Conservation (phyloP, 225 moss, liverwort and hornwort species). For the Physcomitrellopsis africana region DNA sequence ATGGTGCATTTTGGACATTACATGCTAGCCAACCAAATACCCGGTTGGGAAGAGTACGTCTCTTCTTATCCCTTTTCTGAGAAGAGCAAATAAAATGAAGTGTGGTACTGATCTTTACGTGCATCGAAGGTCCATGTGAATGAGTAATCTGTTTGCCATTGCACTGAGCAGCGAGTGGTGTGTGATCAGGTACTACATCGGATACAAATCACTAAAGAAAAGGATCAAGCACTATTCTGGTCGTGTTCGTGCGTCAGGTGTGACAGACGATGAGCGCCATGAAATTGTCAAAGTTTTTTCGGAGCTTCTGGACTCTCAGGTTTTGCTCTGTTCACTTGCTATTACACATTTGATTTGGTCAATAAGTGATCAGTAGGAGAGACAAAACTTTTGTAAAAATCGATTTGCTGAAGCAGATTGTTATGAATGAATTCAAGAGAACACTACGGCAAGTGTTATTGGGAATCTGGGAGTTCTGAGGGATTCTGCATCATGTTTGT, state of each 20-base stretch:
- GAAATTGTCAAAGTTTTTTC: constrained; percentile 79
- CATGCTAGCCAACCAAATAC: constrained; percentile 31
- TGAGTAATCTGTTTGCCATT: background rate
- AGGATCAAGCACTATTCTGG: constrained; percentile 54
- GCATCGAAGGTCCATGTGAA: background rate
- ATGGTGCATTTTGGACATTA: constrained; percentile 42
- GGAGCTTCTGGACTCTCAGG: constrained; percentile 83
- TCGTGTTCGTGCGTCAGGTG: constrained; percentile 38
- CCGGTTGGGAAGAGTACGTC: constrained; percentile 41
- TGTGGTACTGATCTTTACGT: background rate
- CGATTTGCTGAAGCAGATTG: too few relatives aligned
- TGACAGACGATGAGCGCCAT: constrained; percentile 55
- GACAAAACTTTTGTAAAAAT: too few relatives aligned
- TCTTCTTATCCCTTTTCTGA: background rate
- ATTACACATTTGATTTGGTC: background rate
- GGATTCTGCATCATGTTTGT: background rate
- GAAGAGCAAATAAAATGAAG: background rate
- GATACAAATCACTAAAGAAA: constrained; percentile 86
- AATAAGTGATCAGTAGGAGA: too few relatives aligned
- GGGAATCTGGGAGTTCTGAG: background rate
- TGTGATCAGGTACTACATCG: constrained; percentile 71
- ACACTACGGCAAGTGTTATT: background rate
- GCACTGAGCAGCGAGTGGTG: background rate
- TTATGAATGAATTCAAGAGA: too few relatives aligned
- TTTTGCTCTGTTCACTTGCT: constrained; percentile 8